phyloP scores from a whole-genome alignment of 805 yeast genomes.

The Saccharomyces paradoxus region DNA sequence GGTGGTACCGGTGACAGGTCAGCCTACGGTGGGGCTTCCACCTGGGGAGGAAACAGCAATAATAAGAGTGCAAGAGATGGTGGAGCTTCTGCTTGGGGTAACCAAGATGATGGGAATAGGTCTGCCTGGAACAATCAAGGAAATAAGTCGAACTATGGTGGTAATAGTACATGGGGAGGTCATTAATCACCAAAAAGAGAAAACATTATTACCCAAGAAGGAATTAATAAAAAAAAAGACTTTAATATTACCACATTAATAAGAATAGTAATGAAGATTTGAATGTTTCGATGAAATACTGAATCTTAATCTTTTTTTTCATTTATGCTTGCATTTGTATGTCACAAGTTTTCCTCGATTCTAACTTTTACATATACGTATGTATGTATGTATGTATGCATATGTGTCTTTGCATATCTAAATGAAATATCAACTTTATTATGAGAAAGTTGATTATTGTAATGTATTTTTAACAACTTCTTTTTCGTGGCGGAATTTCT shows the following conservation, averaged over 20 bases:
- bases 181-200: slow-evolving; percentile 5
- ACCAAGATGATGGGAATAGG: slow-evolving; percentile 25
- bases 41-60: slow-evolving; percentile 32
- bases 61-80: slow-evolving; percentile 25
- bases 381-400: neutral
- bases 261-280: neutral
- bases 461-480: neutral
- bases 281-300: neutral
- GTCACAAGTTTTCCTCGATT: neutral
- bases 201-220: neutral
- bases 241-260: neutral
- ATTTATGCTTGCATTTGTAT: neutral
- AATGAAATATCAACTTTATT: neutral
- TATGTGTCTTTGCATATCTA: neutral
- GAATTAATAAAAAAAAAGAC: neutral
- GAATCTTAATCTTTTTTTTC: neutral
- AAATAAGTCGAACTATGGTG: slow-evolving; percentile 21
- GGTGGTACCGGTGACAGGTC: slow-evolving; percentile 36
- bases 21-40: slow-evolving; percentile 36
- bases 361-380: neutral
- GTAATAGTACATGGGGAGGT: slow-evolving; percentile 30
- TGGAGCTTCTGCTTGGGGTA: slow-evolving; percentile 37
- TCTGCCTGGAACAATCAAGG: slow-evolving; percentile 33
- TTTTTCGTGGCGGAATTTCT: neutral
- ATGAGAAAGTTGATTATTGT: neutral